Base-by-base conservation (phyloP, 345 rosid species). In the Eucalyptus polyanthemos region DNA sequence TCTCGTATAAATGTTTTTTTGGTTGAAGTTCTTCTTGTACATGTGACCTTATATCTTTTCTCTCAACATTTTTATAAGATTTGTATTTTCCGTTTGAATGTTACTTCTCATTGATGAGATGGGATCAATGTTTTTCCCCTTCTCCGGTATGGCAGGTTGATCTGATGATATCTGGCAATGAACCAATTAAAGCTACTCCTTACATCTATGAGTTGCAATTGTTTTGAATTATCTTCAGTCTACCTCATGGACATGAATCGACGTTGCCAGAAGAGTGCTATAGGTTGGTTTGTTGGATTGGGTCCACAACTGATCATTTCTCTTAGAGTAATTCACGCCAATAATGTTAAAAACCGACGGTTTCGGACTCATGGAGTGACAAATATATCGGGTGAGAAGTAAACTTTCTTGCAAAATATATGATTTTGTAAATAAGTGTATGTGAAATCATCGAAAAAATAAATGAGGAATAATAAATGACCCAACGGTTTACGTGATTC, bases 151-250 rank as follows among this genome's bases (percentile, higher is more conserved):
- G 89, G 93, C 97, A 96, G 99, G 92, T 96, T 90, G 98, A 97
- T 93, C 95, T 95, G 90, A 97, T 97, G 98, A 92, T 97, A 62
- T 91, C 95, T 88, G 95, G 99, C 49, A 95, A 94, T 88, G 95
- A 94, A 62, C 99, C 99, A 49, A 95, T 94, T 90, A 12, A 49
- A 49, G 50, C 14, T 49, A 49, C 12, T 49, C 1, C 14, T 49
- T 49, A 49, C 50, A 11, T 49, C 50, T 49, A 49, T 49, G 50
- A 49, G 50, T 49, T 49, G 93, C 92, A 94, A 29, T 91, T 97
- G 60, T 95, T 96, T 92, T 93, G 93, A 92, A 91, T 93, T 89
- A 96, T 96, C 76, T 97, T 96, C 91, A 88, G 92, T 89, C 86
- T 95, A 87, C 99, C 96, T 88, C 91, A 93, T 9, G 89, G 93